These are phyloP conservation scores for Flaveria ramosissima DNA, from an alignment of 129 eudicot genomes.

Conservation along the genomic window DNA sequence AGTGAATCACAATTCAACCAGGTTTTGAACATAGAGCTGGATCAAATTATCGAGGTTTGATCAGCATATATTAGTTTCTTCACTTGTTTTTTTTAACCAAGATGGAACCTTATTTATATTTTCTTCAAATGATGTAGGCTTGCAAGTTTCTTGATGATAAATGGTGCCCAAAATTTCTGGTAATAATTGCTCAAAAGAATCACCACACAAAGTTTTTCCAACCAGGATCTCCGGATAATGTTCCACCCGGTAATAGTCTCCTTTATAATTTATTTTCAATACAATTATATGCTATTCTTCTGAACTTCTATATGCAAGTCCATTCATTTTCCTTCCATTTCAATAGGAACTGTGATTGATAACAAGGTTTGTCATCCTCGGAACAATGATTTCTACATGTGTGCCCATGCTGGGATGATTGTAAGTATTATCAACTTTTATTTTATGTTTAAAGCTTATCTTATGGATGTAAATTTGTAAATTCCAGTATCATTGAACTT, in stretches of 20 bases:
- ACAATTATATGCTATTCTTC: not conserved
- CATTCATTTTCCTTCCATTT: not conserved
- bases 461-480: not conserved
- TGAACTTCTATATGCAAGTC: not conserved
- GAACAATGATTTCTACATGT: slow-evolving; percentile 67
- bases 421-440: slow-evolving; percentile 40
- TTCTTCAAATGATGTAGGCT: slow-evolving; percentile 41
- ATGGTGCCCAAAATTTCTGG: slow-evolving; percentile 71
- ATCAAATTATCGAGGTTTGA: slow-evolving; percentile 69
- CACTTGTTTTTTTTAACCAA: not conserved
- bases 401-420: slow-evolving; percentile 75
- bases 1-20: slow-evolving; percentile 82
- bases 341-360: slow-evolving; percentile 73
- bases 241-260: slow-evolving; percentile 58
- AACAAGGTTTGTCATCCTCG: slow-evolving; percentile 71
- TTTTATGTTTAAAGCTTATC: not conserved
- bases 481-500: not conserved
- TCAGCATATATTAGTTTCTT: slow-evolving; percentile 12
- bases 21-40: slow-evolving; percentile 72
- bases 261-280: not conserved
- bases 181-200: slow-evolving; percentile 77
- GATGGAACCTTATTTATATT: not conserved
- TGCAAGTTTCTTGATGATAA: slow-evolving; percentile 80
- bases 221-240: slow-evolving; percentile 65
- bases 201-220: slow-evolving; percentile 84